Evolutionary conservation across 192 early-diverging fungal species (phyloP).

Genomic region (Ramicandelaber brevisporus): DNA sequence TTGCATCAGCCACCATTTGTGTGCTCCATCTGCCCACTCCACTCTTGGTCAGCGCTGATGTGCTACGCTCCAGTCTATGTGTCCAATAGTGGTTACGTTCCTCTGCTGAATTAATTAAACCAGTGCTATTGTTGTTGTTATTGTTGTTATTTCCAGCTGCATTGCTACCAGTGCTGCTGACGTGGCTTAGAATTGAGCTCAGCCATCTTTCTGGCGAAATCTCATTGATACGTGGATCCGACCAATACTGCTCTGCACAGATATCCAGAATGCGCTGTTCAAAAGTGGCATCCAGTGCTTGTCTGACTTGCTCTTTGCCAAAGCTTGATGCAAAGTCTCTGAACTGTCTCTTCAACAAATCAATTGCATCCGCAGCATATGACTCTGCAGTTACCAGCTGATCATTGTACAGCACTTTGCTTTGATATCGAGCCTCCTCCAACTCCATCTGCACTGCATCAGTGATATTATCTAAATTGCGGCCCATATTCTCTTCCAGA

Average conservation of each 20-base stretch:
- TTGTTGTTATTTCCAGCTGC: too few relatives aligned
- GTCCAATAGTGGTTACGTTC: slow-evolving; percentile 42
- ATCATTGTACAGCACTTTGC: slow-evolving; percentile 98
- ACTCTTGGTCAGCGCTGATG: slow-evolving; percentile 75
- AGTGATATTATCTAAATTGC: slow-evolving; percentile 53
- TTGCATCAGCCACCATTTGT: slow-evolving; percentile 72
- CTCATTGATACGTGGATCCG: slow-evolving; percentile 36
- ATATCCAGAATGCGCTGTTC: slow-evolving; percentile 77
- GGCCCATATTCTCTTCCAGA: slow-evolving; percentile 77
- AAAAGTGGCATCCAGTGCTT: slow-evolving; percentile 76
- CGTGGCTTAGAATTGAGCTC: too few relatives aligned
- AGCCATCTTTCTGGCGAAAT: too few relatives aligned
- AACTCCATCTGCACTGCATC: slow-evolving; percentile 84
- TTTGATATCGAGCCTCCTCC: slow-evolving; percentile 88
- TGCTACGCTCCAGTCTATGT: slow-evolving; percentile 53
- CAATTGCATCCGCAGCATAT: slow-evolving; percentile 86
- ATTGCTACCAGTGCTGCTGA: too few relatives aligned
- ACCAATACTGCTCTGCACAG: slow-evolving; percentile 81
- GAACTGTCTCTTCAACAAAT: slow-evolving; percentile 78
- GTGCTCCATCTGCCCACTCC: slow-evolving; percentile 79
- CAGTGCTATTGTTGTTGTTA: too few relatives aligned
- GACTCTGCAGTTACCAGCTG: slow-evolving; percentile 81
- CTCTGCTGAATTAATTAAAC: too few relatives aligned
- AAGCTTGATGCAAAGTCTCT: slow-evolving; percentile 80
- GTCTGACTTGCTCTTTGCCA: slow-evolving; percentile 78